These are phyloP conservation scores for Pythium pyrilobum DNA, from an alignment of 352 stramenopile species.

Conservation along the genomic window DNA sequence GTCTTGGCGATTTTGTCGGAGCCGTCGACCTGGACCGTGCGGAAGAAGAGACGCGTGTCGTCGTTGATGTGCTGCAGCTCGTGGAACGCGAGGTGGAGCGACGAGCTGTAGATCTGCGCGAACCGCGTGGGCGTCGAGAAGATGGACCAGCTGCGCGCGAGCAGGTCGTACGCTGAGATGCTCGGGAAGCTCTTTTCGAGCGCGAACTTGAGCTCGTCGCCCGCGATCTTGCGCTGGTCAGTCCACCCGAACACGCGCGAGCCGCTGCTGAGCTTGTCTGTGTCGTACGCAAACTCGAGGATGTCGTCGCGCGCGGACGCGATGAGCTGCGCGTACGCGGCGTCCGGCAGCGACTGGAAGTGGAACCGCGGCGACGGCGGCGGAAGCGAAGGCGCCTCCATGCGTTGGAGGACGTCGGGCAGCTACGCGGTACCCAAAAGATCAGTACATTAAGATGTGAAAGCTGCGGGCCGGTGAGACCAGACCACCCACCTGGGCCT, in stretches of 20 bases:
- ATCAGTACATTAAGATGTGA: background rate
- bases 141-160: conserved; percentile 46
- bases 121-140: conserved; percentile 45
- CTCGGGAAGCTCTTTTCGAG: conserved; percentile 46
- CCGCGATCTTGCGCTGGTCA: conserved; percentile 37
- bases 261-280: conserved; percentile 43
- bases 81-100: conserved; percentile 36
- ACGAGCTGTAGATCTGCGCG: conserved; percentile 38
- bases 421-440: background rate
- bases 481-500: conserved; percentile 17
- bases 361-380: conserved; percentile 19
- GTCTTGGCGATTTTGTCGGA: conserved; percentile 37
- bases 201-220: conserved; percentile 47
- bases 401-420: too few relatives aligned
- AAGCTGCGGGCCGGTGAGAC: background rate
- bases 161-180: conserved; percentile 32
- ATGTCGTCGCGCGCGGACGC: conserved; percentile 42
- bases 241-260: too few relatives aligned
- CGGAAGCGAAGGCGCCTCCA: background rate
- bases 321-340: conserved; percentile 41
- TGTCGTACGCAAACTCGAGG: conserved; percentile 35
- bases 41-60: conserved; percentile 56
- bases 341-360: conserved; percentile 26
- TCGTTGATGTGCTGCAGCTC: conserved; percentile 43
- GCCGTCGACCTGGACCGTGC: conserved; percentile 33